Evolutionary conservation across 2,329 filamentous ascomycete genomes (phyloP), one percentile per base, ranked within the genome.

Genomic region (Coniella vitis): DNA sequence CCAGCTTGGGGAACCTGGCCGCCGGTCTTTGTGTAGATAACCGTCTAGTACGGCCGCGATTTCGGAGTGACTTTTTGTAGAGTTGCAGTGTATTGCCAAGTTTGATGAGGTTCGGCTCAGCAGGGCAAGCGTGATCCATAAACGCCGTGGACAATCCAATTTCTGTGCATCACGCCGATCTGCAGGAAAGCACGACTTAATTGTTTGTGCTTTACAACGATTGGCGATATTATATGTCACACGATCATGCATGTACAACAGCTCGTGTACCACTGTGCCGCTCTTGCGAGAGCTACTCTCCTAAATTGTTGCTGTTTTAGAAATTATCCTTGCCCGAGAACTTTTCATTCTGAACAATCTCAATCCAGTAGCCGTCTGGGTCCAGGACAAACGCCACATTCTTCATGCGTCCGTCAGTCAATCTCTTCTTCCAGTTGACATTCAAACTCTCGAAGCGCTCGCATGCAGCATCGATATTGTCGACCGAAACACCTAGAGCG

Each of bases 391-490:
- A 97, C 0, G 93, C 93, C 47, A 97, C 84, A 56, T 93, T 88
- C 76, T 87, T 91, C 90, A 96, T 95, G 39, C 79, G 74, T 2
- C 91, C 91, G 55, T 97, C 91, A 2, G 88, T 95, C 54, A 97
- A 75, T 56, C 87, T 78, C 82, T 97, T 97, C 81, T 95, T 95
- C 88, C 90, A 98, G 67, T 78, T 83, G 48, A 91, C 86, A 5
- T 84, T 79, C 62, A 87, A 72, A 48, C 82, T 79, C 64, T 97
- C 93, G 58, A 97, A 90, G 13, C 90, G 80, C 62, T 83, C 71
- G 69, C 91, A 96, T 9, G 93, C 90, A 7, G 86, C 85, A 46
- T 93, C 83, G n/a, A 97, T 63, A 63, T 95, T 82, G 62, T 97
- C 91, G 12, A 96, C 90, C 1, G 84, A 76, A 46, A 97, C 71